phyloP scores from a whole-genome alignment of 164 flowering plant genomes.

The Vitis rotundifolia region DNA sequence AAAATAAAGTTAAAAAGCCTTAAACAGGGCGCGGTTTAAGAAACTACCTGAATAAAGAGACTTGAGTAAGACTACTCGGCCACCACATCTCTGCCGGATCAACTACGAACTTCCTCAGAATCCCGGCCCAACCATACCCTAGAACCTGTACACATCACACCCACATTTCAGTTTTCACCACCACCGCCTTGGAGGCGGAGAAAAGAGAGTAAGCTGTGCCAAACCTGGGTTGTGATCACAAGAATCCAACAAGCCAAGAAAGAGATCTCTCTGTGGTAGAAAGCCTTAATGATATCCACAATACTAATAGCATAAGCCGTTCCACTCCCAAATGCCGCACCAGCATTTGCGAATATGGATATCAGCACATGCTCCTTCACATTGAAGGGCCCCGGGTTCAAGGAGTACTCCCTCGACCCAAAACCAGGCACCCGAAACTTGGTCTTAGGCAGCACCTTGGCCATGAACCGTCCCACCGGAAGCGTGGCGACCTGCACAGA shows the following conservation, averaged over 20 bases:
- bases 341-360: constrained; percentile 70
- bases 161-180: not conserved
- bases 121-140: constrained; percentile 55
- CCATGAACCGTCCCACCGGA: constrained; percentile 59
- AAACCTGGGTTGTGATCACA: constrained; percentile 36
- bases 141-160: constrained; percentile 25
- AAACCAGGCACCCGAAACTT: constrained; percentile 41
- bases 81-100: constrained; percentile 56
- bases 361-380: constrained; percentile 73
- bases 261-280: constrained; percentile 47
- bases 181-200: not conserved
- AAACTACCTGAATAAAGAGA: constrained; percentile 37
- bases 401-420: constrained; percentile 35
- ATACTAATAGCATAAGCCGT: constrained; percentile 62
- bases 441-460: constrained; percentile 35
- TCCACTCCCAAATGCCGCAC: constrained; percentile 56
- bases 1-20: too few species aligned
- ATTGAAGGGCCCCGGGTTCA: constrained; percentile 75
- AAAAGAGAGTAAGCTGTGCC: not conserved
- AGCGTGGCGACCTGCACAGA: constrained; percentile 55
- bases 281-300: constrained; percentile 57
- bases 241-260: constrained; percentile 52
- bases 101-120: constrained; percentile 42
- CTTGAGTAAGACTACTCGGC: constrained; percentile 42
- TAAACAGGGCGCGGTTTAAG: too few species aligned